These are phyloP conservation scores for Wickerhamiella dianesei DNA, from an alignment of 805 yeast genomes.

Conservation along the genomic window DNA sequence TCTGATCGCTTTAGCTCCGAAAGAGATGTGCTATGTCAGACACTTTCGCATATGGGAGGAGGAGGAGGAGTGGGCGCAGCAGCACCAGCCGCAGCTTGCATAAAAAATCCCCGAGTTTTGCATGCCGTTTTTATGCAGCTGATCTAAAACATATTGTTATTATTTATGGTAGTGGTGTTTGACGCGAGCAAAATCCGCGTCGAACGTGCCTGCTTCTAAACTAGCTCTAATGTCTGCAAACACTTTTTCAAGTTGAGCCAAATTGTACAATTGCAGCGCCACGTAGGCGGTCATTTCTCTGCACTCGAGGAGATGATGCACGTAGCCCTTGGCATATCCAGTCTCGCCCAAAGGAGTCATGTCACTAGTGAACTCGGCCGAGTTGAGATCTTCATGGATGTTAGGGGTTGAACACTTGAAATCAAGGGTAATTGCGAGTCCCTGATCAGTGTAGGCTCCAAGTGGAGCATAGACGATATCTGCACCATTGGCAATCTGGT, in stretches of 20 bases:
- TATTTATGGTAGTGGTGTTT: background rate
- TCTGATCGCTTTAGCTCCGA: background rate
- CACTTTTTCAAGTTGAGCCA: conserved; percentile 20
- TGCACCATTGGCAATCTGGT: conserved; percentile 22
- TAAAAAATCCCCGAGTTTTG: no score
- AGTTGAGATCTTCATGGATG: conserved; percentile 24
- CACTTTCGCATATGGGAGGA: no score
- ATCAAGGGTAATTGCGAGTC: conserved; percentile 25
- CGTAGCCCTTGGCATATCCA: conserved; percentile 27
- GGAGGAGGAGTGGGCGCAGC: background rate
- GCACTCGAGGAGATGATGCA: conserved; percentile 31
- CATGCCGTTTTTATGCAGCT: no score
- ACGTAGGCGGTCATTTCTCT: conserved; percentile 33
- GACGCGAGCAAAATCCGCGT: conserved; percentile 5
- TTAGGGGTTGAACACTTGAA: conserved; percentile 10
- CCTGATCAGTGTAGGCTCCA: conserved; percentile 25
- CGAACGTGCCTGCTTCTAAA: conserved; percentile 23
- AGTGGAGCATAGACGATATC: conserved; percentile 27
- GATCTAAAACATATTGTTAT: no score
- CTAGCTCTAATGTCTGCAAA: conserved; percentile 24
- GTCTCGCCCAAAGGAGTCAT: conserved; percentile 19
- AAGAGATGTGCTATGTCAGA: background rate
- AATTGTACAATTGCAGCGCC: conserved; percentile 29
- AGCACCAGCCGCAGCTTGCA: background rate
- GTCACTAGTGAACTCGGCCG: conserved; percentile 22